Evolutionary conservation across 108 stramenopile species (phyloP), one percentile per base, ranked within the genome.

Genomic region (Ochromonas danica): DNA sequence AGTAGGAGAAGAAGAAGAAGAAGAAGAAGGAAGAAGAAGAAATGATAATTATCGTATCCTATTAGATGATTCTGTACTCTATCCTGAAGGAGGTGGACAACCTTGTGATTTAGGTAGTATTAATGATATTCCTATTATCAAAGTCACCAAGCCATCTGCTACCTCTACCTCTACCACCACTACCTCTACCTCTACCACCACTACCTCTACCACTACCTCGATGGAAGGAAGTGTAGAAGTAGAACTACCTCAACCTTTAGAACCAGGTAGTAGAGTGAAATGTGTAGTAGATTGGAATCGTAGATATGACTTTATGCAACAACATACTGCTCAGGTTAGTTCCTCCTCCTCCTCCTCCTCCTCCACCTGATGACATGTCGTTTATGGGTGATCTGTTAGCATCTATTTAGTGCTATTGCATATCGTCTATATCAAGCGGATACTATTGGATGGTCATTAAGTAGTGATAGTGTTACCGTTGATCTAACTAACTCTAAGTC

Each of bases 51-150:
- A 57, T 22, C 51, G 51, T 57, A 70, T 70, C 22, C 36, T 40
- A 31, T 41, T 75, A 25, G 72, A 75, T 33, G 31, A 75, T 41
- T 75, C 72, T 25, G 43, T 45, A 35, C 40, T 75, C 3, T 75
- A 75, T 75, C 72, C 72, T 10, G 72, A 75, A 60, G 72, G 72
- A 75, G 72, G 72, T 31, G 72, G 72, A 27, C 72, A 75, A 25
- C 72, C 72, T 35, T 75, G 14, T 42, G 72, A 75, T 75, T 33
- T 27, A 22, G 72, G 72, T 57, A 42, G 6, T 41, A 33, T 75
- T 3, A 33, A 75, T 36, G 72, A 33, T 28, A n/a, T 57, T 42
- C 31, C 6, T 6, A 33, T 75, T 45, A 14, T 75, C 14, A 75
- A 67, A 36, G 63, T 67, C 30, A 10, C 31, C 6, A 67, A 67